phyloP scores from a whole-genome alignment of 257 asterid genomes.

The Penstemon davidsonii region DNA sequence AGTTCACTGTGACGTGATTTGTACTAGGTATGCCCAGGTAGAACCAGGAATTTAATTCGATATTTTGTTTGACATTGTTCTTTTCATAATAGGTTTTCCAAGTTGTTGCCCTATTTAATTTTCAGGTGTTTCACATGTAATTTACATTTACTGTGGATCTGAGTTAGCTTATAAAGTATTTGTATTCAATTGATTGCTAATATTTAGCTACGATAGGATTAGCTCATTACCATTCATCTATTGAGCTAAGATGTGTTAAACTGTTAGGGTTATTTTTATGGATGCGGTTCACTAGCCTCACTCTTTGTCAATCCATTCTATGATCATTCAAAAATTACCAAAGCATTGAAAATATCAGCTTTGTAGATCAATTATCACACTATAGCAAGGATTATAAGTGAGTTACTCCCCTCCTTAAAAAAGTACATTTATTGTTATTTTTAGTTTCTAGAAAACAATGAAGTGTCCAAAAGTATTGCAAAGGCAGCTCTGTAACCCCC shows the following conservation, averaged over 20 bases:
- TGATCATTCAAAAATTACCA: slow-evolving; percentile 3
- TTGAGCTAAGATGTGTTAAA: background rate
- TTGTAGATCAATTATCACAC: slow-evolving; percentile 10
- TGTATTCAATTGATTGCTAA: slow-evolving; percentile 1
- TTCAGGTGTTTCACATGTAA: slow-evolving; percentile 17
- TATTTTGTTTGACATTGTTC: slow-evolving; percentile 21
- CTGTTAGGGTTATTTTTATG: slow-evolving; percentile 19
- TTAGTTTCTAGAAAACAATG: too few relatives aligned
- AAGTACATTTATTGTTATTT: too few relatives aligned
- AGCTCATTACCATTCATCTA: slow-evolving; percentile 10
- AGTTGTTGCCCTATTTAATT: slow-evolving; percentile 17
- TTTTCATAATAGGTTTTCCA: slow-evolving; percentile 13
- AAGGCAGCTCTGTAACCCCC: too few relatives aligned
- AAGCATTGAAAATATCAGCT: background rate
- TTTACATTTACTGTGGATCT: background rate
- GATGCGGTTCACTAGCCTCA: slow-evolving; percentile 7
- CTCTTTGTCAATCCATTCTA: slow-evolving; percentile 11
- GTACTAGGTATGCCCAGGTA: slow-evolving; percentile 17
- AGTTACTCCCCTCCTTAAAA: too few relatives aligned
- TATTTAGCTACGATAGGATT: slow-evolving; percentile 14
- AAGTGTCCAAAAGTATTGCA: too few relatives aligned
- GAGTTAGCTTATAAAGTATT: slow-evolving; percentile 1
- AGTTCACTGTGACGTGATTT: slow-evolving; percentile 21
- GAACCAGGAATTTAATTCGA: background rate
- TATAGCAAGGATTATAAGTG: background rate